phyloP scores from a whole-genome alignment of 2,329 filamentous ascomycete species.

The Exophiala sp. region DNA sequence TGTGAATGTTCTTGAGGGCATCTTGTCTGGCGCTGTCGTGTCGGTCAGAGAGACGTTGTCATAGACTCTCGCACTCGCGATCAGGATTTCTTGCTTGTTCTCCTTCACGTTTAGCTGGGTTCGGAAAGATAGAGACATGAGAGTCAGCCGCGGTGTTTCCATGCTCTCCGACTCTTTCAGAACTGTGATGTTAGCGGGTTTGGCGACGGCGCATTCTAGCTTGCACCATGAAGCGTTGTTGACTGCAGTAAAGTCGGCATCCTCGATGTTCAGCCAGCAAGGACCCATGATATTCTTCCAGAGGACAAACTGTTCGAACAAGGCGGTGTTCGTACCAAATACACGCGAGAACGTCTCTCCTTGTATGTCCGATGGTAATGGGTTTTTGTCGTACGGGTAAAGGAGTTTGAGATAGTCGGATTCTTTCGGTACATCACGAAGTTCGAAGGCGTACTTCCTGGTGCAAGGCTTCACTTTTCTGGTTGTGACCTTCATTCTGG shows the following conservation, averaged over 20 bases:
- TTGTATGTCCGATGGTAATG: slow-evolving; percentile 64
- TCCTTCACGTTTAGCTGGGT: slow-evolving; percentile 85
- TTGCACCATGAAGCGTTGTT: slow-evolving; percentile 98
- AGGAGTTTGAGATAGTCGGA: slow-evolving; percentile 91
- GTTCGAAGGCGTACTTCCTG: slow-evolving; percentile 93
- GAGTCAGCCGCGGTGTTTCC: slow-evolving; percentile 79
- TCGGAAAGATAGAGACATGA: slow-evolving; percentile 92
- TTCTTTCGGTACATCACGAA: slow-evolving; percentile 81
- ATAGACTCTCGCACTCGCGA: slow-evolving; percentile 88
- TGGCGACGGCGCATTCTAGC: slow-evolving; percentile 77
- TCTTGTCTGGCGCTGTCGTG: slow-evolving; percentile 80
- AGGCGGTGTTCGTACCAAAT: slow-evolving; percentile 86
- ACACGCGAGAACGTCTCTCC: slow-evolving; percentile 92
- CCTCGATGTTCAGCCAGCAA: slow-evolving; percentile 90
- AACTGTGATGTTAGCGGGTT: slow-evolving; percentile 71
- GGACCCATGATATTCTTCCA: slow-evolving; percentile 99
- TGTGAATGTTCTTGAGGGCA: slow-evolving; percentile 88
- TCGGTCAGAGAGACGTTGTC: slow-evolving; percentile 84
- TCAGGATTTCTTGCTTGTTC: slow-evolving; percentile 93
- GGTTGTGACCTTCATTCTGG: slow-evolving; percentile 76
- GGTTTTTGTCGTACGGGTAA: slow-evolving; percentile 84
- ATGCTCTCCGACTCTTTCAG: slow-evolving; percentile 74
- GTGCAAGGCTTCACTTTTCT: slow-evolving; percentile 90
- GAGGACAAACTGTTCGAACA: slow-evolving; percentile 97
- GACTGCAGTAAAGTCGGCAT: slow-evolving; percentile 75